Percentiles rank a stretch among this genome's conserved stretches.
Conservation (phyloP, 257 asterid species). For the Solanum piurae region DNA sequence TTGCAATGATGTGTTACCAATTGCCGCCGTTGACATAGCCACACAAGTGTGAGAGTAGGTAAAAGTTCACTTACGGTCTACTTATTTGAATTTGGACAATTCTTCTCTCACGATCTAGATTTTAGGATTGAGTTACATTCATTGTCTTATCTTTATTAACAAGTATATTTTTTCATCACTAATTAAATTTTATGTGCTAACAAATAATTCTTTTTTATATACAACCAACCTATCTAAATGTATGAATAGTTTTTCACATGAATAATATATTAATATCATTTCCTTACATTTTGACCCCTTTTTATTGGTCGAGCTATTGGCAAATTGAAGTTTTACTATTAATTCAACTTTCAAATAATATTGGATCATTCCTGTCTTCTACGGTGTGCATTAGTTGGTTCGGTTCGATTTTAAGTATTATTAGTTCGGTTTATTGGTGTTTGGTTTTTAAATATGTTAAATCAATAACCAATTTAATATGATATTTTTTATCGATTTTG, state of each 20-base stretch:
- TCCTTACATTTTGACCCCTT: not conserved
- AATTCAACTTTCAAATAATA: not conserved
- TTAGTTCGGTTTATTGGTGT: too few relatives aligned
- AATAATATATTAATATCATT: not conserved
- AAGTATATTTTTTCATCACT: too few relatives aligned
- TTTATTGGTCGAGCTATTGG: not conserved
- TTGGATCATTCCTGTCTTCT: not conserved
- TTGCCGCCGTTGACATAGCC: not conserved
- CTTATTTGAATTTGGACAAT: too few relatives aligned
- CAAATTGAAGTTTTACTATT: not conserved
- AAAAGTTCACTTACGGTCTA: too few relatives aligned
- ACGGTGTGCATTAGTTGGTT: too few relatives aligned
- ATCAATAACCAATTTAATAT: too few relatives aligned
- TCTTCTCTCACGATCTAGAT: too few relatives aligned
- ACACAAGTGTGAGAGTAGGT: not conserved
- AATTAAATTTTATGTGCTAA: not conserved
- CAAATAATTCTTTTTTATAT: not conserved
- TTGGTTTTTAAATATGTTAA: too few relatives aligned
- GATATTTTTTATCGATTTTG: too few relatives aligned
- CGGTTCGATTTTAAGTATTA: too few relatives aligned
- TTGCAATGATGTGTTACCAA: not conserved
- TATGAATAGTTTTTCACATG: not conserved
- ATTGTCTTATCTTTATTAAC: too few relatives aligned
- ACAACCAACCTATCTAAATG: not conserved
- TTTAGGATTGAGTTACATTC: too few relatives aligned